Conservation (phyloP, 331 rosid species). For the Quercus tomentella region DNA sequence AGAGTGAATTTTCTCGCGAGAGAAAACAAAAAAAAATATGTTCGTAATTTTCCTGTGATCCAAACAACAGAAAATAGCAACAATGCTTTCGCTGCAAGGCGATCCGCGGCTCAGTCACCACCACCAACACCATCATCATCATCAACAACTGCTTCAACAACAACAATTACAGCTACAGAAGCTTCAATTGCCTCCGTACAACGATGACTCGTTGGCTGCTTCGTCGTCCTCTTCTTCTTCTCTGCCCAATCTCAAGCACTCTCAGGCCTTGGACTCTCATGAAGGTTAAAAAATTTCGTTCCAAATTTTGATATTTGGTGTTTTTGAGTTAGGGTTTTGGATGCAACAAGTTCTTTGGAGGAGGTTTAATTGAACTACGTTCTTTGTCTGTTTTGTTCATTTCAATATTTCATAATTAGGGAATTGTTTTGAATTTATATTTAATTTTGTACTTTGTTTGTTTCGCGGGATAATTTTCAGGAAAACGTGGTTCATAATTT, state of each 20-base stretch:
- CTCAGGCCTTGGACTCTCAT: conserved; percentile 40
- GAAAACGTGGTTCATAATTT: neutral
- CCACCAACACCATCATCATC: conserved; percentile 29
- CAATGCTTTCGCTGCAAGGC: conserved; percentile 75
- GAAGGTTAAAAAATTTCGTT: conserved; percentile 47
- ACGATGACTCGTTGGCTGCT: conserved; percentile 48
- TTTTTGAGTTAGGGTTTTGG: conserved; percentile 1
- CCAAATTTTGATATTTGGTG: neutral
- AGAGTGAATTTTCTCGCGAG: neutral
- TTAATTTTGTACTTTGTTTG: neutral
- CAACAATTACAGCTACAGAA: conserved; percentile 22
- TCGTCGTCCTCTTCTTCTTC: conserved; percentile 36
- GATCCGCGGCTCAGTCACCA: conserved; percentile 46
- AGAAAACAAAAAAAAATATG: neutral
- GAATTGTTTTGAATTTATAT: neutral
- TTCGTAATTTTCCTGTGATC: neutral
- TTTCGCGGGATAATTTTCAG: neutral
- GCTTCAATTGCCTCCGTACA: conserved; percentile 40
- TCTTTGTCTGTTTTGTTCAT: neutral
- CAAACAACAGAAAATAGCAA: conserved; percentile 7
- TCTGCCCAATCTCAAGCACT: neutral
- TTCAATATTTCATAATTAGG: neutral
- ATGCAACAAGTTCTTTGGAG: neutral
- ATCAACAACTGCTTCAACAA: conserved; percentile 17
- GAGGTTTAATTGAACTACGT: neutral